A percentile compares a stretch with the other conserved stretches of the same genome.
Evolutionary conservation across 2,329 filamentous ascomycete species (phyloP).

Genomic region (Cercospora sojina): DNA sequence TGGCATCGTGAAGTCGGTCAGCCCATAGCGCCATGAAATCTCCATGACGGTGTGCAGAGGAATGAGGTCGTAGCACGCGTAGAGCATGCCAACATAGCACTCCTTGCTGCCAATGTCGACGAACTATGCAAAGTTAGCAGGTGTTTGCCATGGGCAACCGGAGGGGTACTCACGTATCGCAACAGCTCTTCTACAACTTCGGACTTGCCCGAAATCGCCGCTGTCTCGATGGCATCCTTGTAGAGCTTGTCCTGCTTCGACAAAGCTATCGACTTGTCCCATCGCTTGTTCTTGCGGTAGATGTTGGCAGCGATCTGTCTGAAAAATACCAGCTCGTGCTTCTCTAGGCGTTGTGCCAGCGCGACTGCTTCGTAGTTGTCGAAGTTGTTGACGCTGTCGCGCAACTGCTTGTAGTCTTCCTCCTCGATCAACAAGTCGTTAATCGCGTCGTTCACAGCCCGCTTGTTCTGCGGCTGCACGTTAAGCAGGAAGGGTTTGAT

Average conservation of each 20-base stretch:
- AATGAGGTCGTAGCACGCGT: constrained; percentile 96
- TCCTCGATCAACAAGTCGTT: constrained; percentile 98
- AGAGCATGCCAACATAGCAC: constrained; percentile 99
- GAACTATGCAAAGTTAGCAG: constrained; percentile 63
- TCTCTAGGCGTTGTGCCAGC: constrained; percentile 87
- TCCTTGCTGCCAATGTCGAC: constrained; percentile 98
- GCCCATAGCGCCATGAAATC: constrained; percentile 92
- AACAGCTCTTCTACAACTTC: constrained; percentile 95
- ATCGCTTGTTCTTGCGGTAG: constrained; percentile 99
- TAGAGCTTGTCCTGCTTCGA: constrained; percentile 99
- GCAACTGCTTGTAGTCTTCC: constrained; percentile 97
- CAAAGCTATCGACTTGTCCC: constrained; percentile 97
- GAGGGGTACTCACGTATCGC: constrained; percentile 76
- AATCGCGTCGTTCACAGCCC: constrained; percentile 94
- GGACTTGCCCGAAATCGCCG: constrained; percentile 83
- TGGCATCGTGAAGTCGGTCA: constrained; percentile 97
- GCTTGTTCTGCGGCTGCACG: constrained; percentile 96
- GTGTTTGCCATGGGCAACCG: not conserved
- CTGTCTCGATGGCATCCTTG: constrained; percentile 98
- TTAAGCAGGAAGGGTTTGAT: constrained; percentile 99
- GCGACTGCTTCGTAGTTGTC: constrained; percentile 98
- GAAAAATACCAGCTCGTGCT: constrained; percentile 98
- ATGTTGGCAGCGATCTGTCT: constrained; percentile 97
- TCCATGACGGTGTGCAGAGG: constrained; percentile 90
- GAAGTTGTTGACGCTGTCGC: constrained; percentile 96